These are phyloP conservation scores for Lenzites betulinus DNA, from an alignment of 768 basidiomycete species.

Conservation along the genomic window DNA sequence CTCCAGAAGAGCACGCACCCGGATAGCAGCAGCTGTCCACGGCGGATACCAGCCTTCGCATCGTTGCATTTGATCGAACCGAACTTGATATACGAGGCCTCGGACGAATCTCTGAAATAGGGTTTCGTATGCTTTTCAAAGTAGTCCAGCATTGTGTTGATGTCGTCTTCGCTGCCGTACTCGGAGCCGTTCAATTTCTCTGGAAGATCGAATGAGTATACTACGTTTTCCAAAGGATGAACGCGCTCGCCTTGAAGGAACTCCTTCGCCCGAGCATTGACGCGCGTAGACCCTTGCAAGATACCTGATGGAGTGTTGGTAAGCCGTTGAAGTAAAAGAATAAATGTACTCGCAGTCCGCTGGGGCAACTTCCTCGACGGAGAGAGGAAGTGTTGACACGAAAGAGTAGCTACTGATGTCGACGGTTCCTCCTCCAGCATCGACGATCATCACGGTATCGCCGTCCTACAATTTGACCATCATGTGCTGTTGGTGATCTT, in stretches of 20 bases:
- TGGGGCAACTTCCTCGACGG: constrained; percentile 51
- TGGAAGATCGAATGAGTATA: not conserved
- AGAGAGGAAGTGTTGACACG: constrained; percentile 27
- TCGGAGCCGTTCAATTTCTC: constrained; percentile 27
- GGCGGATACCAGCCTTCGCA: constrained; percentile 38
- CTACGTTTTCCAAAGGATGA: too few species aligned
- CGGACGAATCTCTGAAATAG: constrained; percentile 44
- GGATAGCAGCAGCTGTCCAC: constrained; percentile 41
- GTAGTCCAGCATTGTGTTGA: constrained; percentile 38
- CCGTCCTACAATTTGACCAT: constrained; percentile 35
- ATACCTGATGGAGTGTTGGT: constrained; percentile 34
- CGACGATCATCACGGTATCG: constrained; percentile 54
- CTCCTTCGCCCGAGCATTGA: constrained; percentile 38
- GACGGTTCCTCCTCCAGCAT: constrained; percentile 66
- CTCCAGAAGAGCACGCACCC: constrained; percentile 32
- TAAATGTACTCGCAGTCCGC: constrained; percentile 32
- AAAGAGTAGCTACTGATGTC: constrained; percentile 59
- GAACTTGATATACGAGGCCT: constrained; percentile 44
- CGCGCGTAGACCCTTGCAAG: constrained; percentile 43
- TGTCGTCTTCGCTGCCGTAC: constrained; percentile 36
- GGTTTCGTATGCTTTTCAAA: constrained; percentile 46
- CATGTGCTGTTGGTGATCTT: not conserved
- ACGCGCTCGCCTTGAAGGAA: constrained; percentile 34
- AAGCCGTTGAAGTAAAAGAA: not conserved
- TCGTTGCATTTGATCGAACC: constrained; percentile 45